Percentiles rank a stretch among this genome's conserved stretches.
Evolutionary conservation across 192 early-diverging fungal species (phyloP).

Genomic region (Podila minutissima): DNA sequence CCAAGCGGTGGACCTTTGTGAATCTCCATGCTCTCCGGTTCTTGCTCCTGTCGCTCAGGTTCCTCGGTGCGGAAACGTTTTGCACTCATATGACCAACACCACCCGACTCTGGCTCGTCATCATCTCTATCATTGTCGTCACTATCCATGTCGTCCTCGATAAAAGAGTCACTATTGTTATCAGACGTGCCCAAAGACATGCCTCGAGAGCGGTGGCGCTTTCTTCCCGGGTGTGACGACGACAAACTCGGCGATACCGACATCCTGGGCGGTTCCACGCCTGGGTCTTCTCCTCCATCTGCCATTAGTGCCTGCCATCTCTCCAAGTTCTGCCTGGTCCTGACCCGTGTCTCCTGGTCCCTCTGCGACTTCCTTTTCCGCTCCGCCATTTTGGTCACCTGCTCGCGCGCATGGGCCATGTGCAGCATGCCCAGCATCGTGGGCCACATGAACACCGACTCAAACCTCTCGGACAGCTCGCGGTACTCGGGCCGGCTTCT

Average conservation of each 20-base stretch:
- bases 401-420: constrained; percentile 9
- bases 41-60: neutral
- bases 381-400: neutral
- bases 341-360: neutral
- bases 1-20: too few species aligned
- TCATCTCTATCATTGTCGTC: neutral
- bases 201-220: too few species aligned
- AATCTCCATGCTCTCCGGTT: too few species aligned
- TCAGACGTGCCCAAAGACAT: too few species aligned
- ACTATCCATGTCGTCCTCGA: neutral
- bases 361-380: neutral
- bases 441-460: constrained; percentile 40
- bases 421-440: constrained; percentile 39
- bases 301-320: neutral
- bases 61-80: neutral
- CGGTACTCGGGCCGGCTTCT: constrained; percentile 22
- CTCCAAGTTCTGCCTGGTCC: neutral
- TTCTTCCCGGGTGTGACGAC: too few species aligned
- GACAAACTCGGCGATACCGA: too few species aligned
- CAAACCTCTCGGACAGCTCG: constrained; percentile 34
- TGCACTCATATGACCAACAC: too few species aligned
- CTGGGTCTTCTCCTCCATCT: neutral
- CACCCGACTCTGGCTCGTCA: neutral
- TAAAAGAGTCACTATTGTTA: too few species aligned
- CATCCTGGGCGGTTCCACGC: too few species aligned